phyloP scores from a whole-genome alignment of 495 filamentous ascomycete species.

The Hyaloscypha finlandica region DNA sequence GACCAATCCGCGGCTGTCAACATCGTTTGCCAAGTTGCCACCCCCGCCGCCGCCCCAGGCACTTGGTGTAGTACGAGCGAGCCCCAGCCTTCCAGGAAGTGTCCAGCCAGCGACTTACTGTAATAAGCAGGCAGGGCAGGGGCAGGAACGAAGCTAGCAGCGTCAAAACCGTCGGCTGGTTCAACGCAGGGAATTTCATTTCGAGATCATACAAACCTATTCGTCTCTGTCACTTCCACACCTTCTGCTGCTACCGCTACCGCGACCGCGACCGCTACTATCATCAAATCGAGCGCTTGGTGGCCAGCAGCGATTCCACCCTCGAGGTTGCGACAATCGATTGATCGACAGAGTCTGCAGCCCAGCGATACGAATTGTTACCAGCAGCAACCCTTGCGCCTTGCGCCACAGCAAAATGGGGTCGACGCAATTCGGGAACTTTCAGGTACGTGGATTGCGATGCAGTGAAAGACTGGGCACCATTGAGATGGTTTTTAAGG shows the following conservation, averaged over 20 bases:
- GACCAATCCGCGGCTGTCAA: too few relatives aligned
- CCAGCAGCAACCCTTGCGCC: slow-evolving; percentile 20
- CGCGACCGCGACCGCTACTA: background rate
- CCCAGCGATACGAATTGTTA: background rate
- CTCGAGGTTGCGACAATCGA: slow-evolving; percentile 10
- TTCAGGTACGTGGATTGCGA: slow-evolving; percentile 64
- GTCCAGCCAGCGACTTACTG: background rate
- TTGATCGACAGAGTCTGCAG: background rate
- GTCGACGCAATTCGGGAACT: slow-evolving; percentile 83
- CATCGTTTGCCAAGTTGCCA: too few relatives aligned
- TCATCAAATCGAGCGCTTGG: background rate
- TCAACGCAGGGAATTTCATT: slow-evolving; percentile 5
- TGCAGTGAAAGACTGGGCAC: background rate
- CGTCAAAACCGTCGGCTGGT: slow-evolving; percentile 9
- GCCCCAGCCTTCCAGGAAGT: background rate
- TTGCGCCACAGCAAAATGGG: slow-evolving; percentile 46
- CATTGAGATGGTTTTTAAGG: background rate
- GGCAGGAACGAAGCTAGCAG: slow-evolving; percentile 3
- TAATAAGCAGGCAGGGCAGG: background rate
- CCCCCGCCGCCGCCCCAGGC: too few relatives aligned
- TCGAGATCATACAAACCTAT: background rate
- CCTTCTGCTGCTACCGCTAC: background rate
- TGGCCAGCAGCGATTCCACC: background rate
- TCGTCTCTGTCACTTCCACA: background rate
- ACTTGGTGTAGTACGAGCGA: too few relatives aligned